Conservation (phyloP, 2,329 filamentous ascomycete genomes). For the Pestalotiopsis sp. region DNA sequence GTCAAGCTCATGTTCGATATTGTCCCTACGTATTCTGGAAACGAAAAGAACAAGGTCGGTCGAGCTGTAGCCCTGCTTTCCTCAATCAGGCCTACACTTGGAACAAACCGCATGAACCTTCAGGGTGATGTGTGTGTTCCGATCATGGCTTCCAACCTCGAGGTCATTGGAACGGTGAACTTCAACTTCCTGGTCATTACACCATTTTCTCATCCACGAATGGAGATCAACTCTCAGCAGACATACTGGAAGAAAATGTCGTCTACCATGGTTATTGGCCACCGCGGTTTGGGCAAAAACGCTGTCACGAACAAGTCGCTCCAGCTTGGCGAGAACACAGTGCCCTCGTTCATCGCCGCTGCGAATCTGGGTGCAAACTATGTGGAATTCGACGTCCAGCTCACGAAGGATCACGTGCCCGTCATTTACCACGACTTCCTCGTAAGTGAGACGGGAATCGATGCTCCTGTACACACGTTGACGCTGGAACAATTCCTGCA, state of each 20-base stretch:
- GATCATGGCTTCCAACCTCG: slow-evolving; percentile 80
- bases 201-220: slow-evolving; percentile 90
- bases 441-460: slow-evolving; percentile 95
- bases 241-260: slow-evolving; percentile 96
- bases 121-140: slow-evolving; percentile 93
- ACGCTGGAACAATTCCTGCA: slow-evolving; percentile 96
- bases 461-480: slow-evolving; percentile 92
- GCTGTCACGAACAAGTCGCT: slow-evolving; percentile 79
- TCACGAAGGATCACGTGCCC: slow-evolving; percentile 98
- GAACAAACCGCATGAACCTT: slow-evolving; percentile 84
- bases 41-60: slow-evolving; percentile 84
- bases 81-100: slow-evolving; percentile 79
- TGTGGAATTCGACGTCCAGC: slow-evolving; percentile 83
- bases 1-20: slow-evolving; percentile 94
- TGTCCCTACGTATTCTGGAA: slow-evolving; percentile 91
- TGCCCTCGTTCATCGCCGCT: slow-evolving; percentile 93
- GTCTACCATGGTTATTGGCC: slow-evolving; percentile 79
- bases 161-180: slow-evolving; percentile 91
- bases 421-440: slow-evolving; percentile 99
- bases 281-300: slow-evolving; percentile 87
- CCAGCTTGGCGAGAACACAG: slow-evolving; percentile 94
- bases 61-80: slow-evolving; percentile 87
- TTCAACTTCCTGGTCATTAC: slow-evolving; percentile 97
- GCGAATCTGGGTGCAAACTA: slow-evolving; percentile 85
- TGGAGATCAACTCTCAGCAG: slow-evolving; percentile 86